These are phyloP conservation scores for Akebia trifoliata DNA, from an alignment of 164 flowering plant species.

Conservation along the genomic window DNA sequence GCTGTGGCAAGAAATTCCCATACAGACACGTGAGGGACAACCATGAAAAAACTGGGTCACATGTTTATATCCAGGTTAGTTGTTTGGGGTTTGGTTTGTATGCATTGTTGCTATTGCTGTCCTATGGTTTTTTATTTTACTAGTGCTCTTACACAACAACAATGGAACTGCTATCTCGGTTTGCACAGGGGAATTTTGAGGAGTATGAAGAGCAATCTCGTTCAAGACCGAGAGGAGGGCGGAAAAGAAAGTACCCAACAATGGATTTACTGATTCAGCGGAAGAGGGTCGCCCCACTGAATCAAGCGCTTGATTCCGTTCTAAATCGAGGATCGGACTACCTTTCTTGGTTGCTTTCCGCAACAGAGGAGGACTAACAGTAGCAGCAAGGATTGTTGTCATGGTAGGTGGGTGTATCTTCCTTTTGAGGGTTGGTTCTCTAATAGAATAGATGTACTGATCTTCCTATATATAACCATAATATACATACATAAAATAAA, in stretches of 20 bases:
- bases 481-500: no score
- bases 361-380: conserved; percentile 5
- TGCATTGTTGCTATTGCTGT: neutral
- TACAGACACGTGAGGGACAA: conserved; percentile 79
- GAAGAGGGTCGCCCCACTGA: conserved; percentile 56
- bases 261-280: conserved; percentile 42
- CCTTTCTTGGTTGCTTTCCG: conserved; percentile 23
- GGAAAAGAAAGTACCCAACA: conserved; percentile 43
- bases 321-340: conserved; percentile 19
- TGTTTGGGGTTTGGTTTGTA: neutral
- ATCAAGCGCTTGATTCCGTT: conserved; percentile 14
- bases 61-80: conserved; percentile 49
- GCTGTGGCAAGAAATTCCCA: conserved; percentile 62
- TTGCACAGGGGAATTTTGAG: conserved; percentile 32
- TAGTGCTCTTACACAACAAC: no score
- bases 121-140: neutral
- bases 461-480: no score
- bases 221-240: conserved; percentile 63
- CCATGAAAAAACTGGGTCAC: conserved; percentile 65
- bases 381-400: neutral
- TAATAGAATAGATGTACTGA: no score
- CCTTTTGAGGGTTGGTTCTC: neutral
- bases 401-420: neutral
- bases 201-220: conserved; percentile 52
- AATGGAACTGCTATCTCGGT: neutral